Conservation (phyloP, 345 rosid genomes). For the Punica granatum region DNA sequence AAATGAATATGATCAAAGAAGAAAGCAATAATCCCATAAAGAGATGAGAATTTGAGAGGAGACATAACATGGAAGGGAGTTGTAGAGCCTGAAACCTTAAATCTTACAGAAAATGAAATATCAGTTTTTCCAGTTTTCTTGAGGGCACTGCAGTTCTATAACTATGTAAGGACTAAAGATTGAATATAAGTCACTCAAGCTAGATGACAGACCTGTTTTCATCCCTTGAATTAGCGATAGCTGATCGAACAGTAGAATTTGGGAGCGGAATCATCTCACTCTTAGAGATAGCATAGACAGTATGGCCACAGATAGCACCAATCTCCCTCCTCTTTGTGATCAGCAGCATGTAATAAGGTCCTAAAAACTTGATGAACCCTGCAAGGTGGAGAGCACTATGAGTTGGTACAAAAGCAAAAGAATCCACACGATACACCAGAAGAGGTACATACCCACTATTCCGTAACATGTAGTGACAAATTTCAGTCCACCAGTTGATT, state of each 20-base stretch:
- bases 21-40: background rate
- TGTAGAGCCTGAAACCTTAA: background rate
- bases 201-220: slow-evolving; percentile 64
- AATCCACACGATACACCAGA: background rate
- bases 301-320: slow-evolving; percentile 87
- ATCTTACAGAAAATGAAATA: background rate
- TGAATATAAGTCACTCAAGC: slow-evolving; percentile 1
- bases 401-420: slow-evolving; percentile 4
- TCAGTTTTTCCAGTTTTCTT: background rate
- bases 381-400: slow-evolving; percentile 12
- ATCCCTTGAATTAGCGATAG: slow-evolving; percentile 40
- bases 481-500: slow-evolving; percentile 80
- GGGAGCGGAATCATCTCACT: slow-evolving; percentile 74
- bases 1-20: background rate
- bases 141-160: background rate
- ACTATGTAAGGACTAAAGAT: background rate
- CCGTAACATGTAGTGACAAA: slow-evolving; percentile 87
- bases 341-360: slow-evolving; percentile 93
- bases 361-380: slow-evolving; percentile 93
- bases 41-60: background rate
- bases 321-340: slow-evolving; percentile 84
- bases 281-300: slow-evolving; percentile 69
- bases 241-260: slow-evolving; percentile 42
- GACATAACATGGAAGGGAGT: background rate
- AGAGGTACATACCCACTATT: slow-evolving; percentile 63